Conservation (phyloP, 2,329 filamentous ascomycete species). For the Clarireedia hainanense region DNA sequence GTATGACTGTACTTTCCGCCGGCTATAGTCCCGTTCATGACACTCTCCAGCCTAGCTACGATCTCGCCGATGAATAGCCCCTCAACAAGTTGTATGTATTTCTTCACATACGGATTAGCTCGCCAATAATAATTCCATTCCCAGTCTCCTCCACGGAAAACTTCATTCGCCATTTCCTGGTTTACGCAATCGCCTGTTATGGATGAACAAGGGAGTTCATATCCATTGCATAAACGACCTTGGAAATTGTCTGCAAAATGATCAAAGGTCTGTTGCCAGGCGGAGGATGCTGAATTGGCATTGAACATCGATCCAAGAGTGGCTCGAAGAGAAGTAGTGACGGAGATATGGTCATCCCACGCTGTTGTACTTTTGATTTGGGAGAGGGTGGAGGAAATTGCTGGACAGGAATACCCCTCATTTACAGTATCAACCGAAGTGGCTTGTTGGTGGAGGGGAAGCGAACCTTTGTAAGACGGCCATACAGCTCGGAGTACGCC, state of each 20-base stretch:
- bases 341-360: slow-evolving; percentile 31
- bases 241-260: slow-evolving; percentile 36
- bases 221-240: slow-evolving; percentile 33
- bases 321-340: slow-evolving; percentile 27
- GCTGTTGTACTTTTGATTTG: slow-evolving; percentile 26
- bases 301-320: slow-evolving; percentile 29
- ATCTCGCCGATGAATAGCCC: slow-evolving; percentile 33
- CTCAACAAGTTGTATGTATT: slow-evolving; percentile 32
- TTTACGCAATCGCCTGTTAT: slow-evolving; percentile 29
- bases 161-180: slow-evolving; percentile 28
- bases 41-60: slow-evolving; percentile 26
- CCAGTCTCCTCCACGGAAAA: slow-evolving; percentile 35
- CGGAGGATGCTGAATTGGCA: slow-evolving; percentile 19
- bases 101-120: slow-evolving; percentile 27
- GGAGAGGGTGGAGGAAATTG: slow-evolving; percentile 20
- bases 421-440: slow-evolving; percentile 31
- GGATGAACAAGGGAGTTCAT: slow-evolving; percentile 29
- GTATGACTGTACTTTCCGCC: slow-evolving; percentile 22
- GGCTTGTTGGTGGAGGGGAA: slow-evolving; percentile 33
- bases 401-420: slow-evolving; percentile 30
- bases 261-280: slow-evolving; percentile 32
- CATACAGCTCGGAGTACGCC: slow-evolving; percentile 33
- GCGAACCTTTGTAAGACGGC: slow-evolving; percentile 27
- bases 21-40: slow-evolving; percentile 18
- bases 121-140: slow-evolving; percentile 36